These are phyloP conservation scores for Trebouxia gelatinosa DNA, from an alignment of 163 green algal genomes.

Conservation along the genomic window DNA sequence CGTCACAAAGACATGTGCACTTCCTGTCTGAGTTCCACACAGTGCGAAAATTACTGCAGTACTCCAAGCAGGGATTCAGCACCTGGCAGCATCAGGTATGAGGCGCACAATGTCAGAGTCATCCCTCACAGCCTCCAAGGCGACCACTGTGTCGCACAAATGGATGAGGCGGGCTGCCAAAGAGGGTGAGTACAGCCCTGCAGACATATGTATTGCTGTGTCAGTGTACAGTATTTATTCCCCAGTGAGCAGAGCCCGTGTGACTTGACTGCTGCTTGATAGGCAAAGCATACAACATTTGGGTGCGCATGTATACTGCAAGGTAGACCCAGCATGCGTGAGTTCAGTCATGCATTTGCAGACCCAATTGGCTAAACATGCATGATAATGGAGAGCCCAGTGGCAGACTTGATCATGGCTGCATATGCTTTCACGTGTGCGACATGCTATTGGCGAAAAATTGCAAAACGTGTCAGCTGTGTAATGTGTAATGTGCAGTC, in stretches of 20 bases:
- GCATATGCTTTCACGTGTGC: too few relatives aligned
- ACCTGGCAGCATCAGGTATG: slow-evolving; percentile 25
- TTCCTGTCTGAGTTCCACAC: too few relatives aligned
- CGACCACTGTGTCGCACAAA: slow-evolving; percentile 65
- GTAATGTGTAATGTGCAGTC: background rate
- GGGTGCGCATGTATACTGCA: background rate
- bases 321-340: background rate
- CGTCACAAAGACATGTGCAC: too few relatives aligned
- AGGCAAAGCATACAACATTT: background rate
- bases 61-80: background rate
- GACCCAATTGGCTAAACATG: background rate
- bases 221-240: background rate
- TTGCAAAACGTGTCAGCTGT: background rate
- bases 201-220: background rate
- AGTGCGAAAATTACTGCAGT: too few relatives aligned
- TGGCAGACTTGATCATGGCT: too few relatives aligned
- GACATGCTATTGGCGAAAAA: background rate
- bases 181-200: slow-evolving; percentile 45
- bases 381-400: background rate
- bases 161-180: slow-evolving; percentile 54
- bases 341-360: background rate
- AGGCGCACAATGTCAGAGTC: slow-evolving; percentile 56
- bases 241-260: background rate
- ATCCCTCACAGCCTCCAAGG: slow-evolving; percentile 61
- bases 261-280: background rate